Evolutionary conservation across 768 basidiomycete species (phyloP).

Genomic region (Pleurotus giganteus): DNA sequence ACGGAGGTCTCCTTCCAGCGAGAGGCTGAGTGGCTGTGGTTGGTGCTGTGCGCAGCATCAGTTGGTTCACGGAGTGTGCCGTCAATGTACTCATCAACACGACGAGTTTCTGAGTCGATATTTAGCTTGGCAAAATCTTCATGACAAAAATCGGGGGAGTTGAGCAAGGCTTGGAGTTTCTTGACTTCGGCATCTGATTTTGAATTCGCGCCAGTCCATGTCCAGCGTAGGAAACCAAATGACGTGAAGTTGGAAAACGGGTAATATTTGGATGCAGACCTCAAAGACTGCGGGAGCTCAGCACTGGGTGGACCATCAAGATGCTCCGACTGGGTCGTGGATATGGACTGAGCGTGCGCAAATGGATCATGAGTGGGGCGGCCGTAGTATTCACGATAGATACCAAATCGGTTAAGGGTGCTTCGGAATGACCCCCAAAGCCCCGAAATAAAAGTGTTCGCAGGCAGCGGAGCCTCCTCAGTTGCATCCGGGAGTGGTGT

Average conservation of each 20-base stretch:
- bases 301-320: not conserved
- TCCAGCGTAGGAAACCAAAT: not conserved
- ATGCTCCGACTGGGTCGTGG: not conserved
- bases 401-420: not conserved
- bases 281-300: not conserved
- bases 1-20: constrained; percentile 21
- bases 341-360: too few species aligned
- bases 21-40: not conserved
- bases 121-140: not conserved
- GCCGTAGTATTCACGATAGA: not conserved
- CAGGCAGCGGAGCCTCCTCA: not conserved
- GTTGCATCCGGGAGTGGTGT: not conserved
- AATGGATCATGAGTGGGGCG: not conserved
- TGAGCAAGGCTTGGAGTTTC: not conserved
- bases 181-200: not conserved
- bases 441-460: not conserved
- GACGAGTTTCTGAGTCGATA: not conserved
- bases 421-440: not conserved
- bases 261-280: not conserved
- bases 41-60: not conserved
- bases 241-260: not conserved
- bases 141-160: not conserved
- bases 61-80: not conserved
- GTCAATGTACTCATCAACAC: not conserved
- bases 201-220: not conserved